A percentile compares a stretch with the other conserved stretches of the same genome.
Conservation (phyloP, 2,329 filamentous ascomycete genomes). For the Nakataea oryzae region DNA sequence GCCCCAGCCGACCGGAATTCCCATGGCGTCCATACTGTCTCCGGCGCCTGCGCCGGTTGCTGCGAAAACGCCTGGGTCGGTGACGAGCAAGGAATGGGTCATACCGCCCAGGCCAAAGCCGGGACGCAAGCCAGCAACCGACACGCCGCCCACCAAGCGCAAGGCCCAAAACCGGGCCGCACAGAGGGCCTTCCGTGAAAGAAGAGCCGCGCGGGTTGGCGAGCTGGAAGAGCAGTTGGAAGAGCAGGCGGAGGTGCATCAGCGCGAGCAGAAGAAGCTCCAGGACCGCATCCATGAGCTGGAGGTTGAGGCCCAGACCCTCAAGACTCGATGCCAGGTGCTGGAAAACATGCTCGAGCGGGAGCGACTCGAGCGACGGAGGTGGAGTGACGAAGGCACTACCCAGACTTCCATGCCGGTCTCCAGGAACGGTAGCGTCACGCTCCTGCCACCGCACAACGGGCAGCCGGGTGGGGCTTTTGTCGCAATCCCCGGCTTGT, state of each 20-base stretch:
- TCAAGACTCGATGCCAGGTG: constrained; percentile 48
- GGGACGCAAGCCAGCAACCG: constrained; percentile 85
- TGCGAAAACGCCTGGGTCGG: constrained; percentile 35
- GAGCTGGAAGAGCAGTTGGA: constrained; percentile 61
- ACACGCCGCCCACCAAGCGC: constrained; percentile 84
- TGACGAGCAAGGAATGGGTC: constrained; percentile 79
- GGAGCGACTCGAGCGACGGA: constrained; percentile 36
- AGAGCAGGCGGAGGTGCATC: constrained; percentile 44
- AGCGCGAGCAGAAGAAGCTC: constrained; percentile 46
- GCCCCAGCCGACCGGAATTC: constrained; percentile 23
- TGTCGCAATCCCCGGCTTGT: background rate
- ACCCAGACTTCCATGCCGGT: background rate
- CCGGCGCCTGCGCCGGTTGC: constrained; percentile 23
- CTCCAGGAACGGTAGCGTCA: background rate
- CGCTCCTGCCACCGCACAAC: constrained; percentile 1
- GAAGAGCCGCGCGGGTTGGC: constrained; percentile 73
- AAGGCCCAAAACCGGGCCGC: constrained; percentile 92
- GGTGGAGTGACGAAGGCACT: background rate
- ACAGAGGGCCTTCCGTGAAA: constrained; percentile 81
- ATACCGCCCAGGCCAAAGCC: constrained; percentile 79
- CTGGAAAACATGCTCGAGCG: constrained; percentile 54
- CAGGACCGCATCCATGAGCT: constrained; percentile 47
- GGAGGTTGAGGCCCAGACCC: constrained; percentile 56
- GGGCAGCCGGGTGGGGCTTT: background rate
- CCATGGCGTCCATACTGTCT: constrained; percentile 36